A percentile compares a stretch with the other conserved stretches of the same genome.
phyloP scores from a whole-genome alignment of 2,329 filamentous ascomycete genomes.

The Colletotrichum noveboracense region DNA sequence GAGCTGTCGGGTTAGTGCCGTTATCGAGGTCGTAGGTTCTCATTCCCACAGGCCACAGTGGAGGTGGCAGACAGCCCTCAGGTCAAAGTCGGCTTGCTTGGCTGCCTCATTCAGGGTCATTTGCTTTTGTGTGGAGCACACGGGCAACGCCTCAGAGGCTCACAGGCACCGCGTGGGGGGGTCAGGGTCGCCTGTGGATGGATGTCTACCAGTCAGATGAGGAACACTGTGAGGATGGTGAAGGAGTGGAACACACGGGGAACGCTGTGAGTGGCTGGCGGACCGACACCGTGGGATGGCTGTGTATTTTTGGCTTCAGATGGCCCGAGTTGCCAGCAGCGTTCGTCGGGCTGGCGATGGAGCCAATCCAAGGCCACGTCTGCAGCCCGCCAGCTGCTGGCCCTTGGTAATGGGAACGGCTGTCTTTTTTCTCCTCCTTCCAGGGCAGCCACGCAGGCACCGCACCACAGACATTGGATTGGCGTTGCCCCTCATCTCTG shows the following conservation, averaged over 20 bases:
- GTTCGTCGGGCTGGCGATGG: neutral
- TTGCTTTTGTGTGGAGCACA: slow-evolving; percentile 15
- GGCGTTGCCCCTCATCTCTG: neutral
- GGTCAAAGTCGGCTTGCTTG: slow-evolving; percentile 1
- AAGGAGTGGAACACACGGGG: neutral
- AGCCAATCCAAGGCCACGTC: slow-evolving; percentile 2
- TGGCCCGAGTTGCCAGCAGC: neutral
- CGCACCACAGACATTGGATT: neutral
- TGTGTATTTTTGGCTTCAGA: slow-evolving; percentile 20
- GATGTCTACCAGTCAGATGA: slow-evolving; percentile 3
- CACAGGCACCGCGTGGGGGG: neutral
- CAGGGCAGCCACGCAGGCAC: neutral
- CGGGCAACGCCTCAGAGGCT: neutral
- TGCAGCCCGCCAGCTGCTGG: neutral
- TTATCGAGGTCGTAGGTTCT: neutral
- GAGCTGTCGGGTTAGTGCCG: neutral
- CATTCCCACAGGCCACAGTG: neutral
- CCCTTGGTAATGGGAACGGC: neutral
- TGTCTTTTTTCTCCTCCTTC: neutral
- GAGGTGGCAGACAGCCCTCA: neutral
- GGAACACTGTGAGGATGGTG: neutral
- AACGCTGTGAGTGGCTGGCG: slow-evolving; percentile 10
- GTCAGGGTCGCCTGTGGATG: neutral
- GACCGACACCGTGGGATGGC: neutral
- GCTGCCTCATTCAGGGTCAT: slow-evolving; percentile 19